phyloP scores from a whole-genome alignment of 495 filamentous ascomycete species.

The Neurospora sp. region DNA sequence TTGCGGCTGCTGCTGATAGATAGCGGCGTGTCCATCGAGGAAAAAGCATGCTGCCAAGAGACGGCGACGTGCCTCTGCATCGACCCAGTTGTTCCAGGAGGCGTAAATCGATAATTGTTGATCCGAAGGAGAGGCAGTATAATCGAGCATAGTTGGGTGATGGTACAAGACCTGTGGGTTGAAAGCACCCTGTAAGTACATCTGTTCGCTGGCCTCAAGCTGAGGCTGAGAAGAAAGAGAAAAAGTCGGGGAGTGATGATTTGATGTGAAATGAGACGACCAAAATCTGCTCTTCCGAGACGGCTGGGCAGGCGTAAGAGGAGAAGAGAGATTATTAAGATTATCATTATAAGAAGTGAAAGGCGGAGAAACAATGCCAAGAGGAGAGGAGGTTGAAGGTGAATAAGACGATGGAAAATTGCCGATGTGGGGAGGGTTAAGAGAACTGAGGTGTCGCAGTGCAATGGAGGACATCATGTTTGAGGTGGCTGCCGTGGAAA shows the following conservation, averaged over 20 bases:
- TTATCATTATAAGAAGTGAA: constrained; percentile 6
- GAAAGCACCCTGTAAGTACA: constrained; percentile 36
- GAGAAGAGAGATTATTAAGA: constrained; percentile 10
- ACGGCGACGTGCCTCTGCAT: constrained; percentile 37
- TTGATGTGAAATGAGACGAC: constrained; percentile 20
- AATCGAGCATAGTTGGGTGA: constrained; percentile 16
- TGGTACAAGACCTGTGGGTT: constrained; percentile 29
- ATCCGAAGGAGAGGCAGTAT: constrained; percentile 15
- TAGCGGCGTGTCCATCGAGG: constrained; percentile 39
- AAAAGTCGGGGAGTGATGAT: constrained; percentile 5
- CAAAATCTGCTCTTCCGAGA: constrained; percentile 12
- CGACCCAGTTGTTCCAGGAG: constrained; percentile 39
- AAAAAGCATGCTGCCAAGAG: constrained; percentile 40
- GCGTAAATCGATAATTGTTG: constrained; percentile 19
- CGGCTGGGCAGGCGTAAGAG: constrained; percentile 2
- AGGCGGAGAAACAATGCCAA: constrained; percentile 4
- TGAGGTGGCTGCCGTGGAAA: constrained; percentile 17
- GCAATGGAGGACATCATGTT: constrained; percentile 11
- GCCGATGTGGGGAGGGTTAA: constrained; percentile 13
- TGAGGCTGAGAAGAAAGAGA: constrained; percentile 14
- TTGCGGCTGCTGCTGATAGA: constrained; percentile 38
- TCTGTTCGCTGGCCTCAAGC: constrained; percentile 18
- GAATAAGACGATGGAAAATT: constrained; percentile 14
- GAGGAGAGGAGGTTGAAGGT: constrained; percentile 13
- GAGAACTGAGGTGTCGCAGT: constrained; percentile 9